Base-by-base conservation (phyloP, 495 filamentous ascomycete species). In the Hypoxylon fragiforme region DNA sequence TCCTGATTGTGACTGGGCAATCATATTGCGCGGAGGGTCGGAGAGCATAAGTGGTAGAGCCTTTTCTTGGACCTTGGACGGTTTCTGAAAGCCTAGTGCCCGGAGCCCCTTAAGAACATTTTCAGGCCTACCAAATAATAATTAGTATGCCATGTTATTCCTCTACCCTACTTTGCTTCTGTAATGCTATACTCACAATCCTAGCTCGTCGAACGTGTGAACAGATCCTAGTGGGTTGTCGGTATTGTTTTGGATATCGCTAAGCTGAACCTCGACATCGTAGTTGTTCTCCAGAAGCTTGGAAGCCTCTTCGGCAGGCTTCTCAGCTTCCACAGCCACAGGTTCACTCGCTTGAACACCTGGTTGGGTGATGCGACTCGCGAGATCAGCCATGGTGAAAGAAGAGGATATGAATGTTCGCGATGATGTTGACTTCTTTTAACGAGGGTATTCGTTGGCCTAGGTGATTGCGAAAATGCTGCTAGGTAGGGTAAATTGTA, bases 1-100 rank as follows among this genome's bases (percentile, higher is more conserved):
- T 54, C 95, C 95, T 3, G 95, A 98, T 72, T 99, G 95, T 20
- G 94, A 97, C 68, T 99, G 95, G 15, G 91, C 94, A 53, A 99
- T 92, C 77, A 97, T 85, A 70, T 97, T 97, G 34, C 75, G 80
- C 0, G 92, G 88, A 12, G 92, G 92, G 60, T 95, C 81, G 55
- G 74, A 64, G 54, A 98, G 79, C 50, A 98, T 85, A 14, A 98
- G 79, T 13, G 94, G 95, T 2, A 98, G 78, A 1, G 92, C 92
- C 45, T 83, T 85, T 70, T 96, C 94, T 72, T 98, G 94, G 64
- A 98, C 91, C 74, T 97, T 97, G 20, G 92, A 97, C 0, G 94
- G 94, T 71, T 95, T 95, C 62, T 82, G 81, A 78, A 96, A 97
- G 72, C 88, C 87, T 86, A 97, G 88, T 40, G 82, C 77, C 38